phyloP scores from a whole-genome alignment of 352 stramenopile species.

The Pythium volutum region DNA sequence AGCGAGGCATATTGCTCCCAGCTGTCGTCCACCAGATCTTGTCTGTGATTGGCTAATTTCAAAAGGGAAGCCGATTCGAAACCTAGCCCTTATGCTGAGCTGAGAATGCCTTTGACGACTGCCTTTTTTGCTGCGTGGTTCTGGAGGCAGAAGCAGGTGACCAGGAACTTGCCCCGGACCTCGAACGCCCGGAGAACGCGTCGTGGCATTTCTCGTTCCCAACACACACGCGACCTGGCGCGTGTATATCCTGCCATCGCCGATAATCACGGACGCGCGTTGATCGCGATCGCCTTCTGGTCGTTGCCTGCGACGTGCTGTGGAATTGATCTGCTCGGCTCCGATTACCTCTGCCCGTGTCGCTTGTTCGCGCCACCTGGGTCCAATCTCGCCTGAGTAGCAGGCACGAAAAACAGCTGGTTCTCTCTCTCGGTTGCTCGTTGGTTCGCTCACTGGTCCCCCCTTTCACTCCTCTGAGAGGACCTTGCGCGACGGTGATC shows the following conservation, averaged over 20 bases:
- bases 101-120: slow-evolving; percentile 8
- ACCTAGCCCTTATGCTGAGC: slow-evolving; percentile 2
- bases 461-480: background rate
- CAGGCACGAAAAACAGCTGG: slow-evolving; percentile 15
- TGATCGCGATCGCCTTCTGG: background rate
- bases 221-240: slow-evolving; percentile 1
- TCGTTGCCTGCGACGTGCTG: background rate
- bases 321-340: background rate
- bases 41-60: slow-evolving; percentile 6
- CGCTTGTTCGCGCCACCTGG: slow-evolving; percentile 13
- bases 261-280: no score
- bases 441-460: slow-evolving; percentile 4
- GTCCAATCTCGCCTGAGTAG: background rate
- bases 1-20: background rate
- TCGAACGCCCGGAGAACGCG: slow-evolving; percentile 4
- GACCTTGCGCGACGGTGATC: slow-evolving; percentile 1
- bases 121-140: background rate
- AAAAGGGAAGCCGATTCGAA: background rate
- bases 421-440: background rate
- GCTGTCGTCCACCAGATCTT: slow-evolving; percentile 11
- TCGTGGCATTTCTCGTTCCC: slow-evolving; percentile 4
- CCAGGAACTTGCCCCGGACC: background rate
- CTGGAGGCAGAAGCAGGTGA: background rate
- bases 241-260: slow-evolving; percentile 2
- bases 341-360: background rate